Evolutionary conservation across 140 eudicot species (phyloP), one percentile per base, ranked within the genome.

Genomic region (Cichorium intybus): DNA sequence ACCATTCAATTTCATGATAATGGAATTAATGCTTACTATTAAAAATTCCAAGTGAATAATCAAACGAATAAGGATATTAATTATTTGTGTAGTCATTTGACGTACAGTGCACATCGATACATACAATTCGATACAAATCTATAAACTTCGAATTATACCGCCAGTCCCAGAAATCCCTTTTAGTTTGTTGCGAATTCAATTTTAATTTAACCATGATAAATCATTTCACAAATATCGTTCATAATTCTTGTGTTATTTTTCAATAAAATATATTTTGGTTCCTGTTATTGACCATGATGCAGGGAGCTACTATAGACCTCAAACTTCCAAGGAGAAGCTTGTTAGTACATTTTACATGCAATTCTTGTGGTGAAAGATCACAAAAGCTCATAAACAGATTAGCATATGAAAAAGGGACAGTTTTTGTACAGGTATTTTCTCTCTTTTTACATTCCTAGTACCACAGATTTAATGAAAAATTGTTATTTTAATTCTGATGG

Each of bases 351-450:
- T 91, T 85, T 76, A 91, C 95, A 1, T 91, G 96, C 74, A 70
- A 85, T 73, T 81, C 88, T 61, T 91, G 97, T 76, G 85, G 87
- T 72, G 90, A 47, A 21, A 71, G 96, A 72, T 82, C 97, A 28
- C 70, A 84, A 54, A 83, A 72, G 81, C 83, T 87, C 27, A 82
- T 91, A 56, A 91, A 85, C 60, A 76, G 95, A 77, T 39, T 84
- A 66, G 96, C 96, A 11, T 87, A 84, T 80, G 96, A 87, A 74
- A 77, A 79, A 17, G 96, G 96, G 56, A 83, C 90, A 0, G 89
- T 87, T 34, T 87, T 79, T 72, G 82, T 84, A 37, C 88, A 84
- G 93, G 96, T 87, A 69, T 20, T 21, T 35, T 28, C 4, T 18
- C 45, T 33, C 11, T 7, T 7, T n/a, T 52, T 23, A 31, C 10